Percentiles rank a stretch among this genome's conserved stretches.
Evolutionary conservation across 345 rosid genomes (phyloP).

Genomic region (Salix caprea): DNA sequence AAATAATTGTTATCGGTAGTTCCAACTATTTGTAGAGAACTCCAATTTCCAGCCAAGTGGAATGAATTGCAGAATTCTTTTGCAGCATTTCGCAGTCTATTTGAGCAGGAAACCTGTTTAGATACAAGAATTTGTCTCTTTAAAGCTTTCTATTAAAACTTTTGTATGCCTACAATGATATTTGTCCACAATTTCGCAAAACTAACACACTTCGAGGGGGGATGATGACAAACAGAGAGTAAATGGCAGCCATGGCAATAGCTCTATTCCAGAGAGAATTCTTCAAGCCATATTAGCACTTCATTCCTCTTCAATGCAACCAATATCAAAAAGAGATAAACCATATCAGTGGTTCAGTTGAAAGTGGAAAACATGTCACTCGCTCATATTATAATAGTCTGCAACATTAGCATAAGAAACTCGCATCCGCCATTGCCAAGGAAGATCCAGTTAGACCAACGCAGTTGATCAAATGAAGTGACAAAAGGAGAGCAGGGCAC

Average conservation of each 20-base stretch:
- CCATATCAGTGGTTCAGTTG: not conserved
- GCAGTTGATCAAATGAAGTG: not conserved
- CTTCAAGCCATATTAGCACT: slow-evolving; percentile 71
- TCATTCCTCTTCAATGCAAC: slow-evolving; percentile 52
- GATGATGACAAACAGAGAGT: not conserved
- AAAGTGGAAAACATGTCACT: too few relatives aligned
- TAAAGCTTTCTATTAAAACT: not conserved
- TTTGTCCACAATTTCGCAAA: not conserved
- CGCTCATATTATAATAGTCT: not conserved
- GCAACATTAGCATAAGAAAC: not conserved
- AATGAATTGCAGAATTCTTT: too few relatives aligned
- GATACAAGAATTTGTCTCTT: slow-evolving; percentile 18
- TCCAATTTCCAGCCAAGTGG: too few relatives aligned
- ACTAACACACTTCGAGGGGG: not conserved
- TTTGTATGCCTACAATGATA: not conserved
- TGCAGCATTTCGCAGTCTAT: too few relatives aligned
- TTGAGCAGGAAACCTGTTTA: too few relatives aligned
- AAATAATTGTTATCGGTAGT: too few relatives aligned
- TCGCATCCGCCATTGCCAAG: not conserved
- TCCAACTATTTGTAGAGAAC: too few relatives aligned
- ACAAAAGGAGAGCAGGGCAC: not conserved
- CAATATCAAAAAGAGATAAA: not conserved
- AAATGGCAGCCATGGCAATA: not conserved
- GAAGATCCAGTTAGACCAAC: not conserved
- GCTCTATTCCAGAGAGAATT: slow-evolving; percentile 31